These are phyloP conservation scores for Tricharina praecox DNA, from an alignment of 495 filamentous ascomycete genomes.

Conservation along the genomic window DNA sequence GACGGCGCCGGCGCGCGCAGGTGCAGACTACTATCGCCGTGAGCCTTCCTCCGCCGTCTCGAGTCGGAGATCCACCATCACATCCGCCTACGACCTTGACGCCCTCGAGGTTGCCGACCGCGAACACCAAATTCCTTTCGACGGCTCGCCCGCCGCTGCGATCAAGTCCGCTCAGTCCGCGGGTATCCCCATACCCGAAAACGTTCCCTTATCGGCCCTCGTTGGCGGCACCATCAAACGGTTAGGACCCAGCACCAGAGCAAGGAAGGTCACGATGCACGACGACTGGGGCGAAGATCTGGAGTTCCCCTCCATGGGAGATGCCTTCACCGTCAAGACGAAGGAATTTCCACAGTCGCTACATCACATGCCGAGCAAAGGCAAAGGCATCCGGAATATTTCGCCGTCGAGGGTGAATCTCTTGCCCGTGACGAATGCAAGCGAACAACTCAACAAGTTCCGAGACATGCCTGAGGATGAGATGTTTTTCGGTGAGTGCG, in stretches of 20 bases:
- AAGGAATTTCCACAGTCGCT: constrained; percentile 50
- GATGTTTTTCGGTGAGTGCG: constrained; percentile 43
- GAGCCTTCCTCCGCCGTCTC: constrained; percentile 24
- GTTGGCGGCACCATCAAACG: constrained; percentile 89
- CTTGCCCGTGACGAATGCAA: constrained; percentile 16
- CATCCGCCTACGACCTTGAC: constrained; percentile 22
- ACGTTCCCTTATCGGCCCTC: constrained; percentile 84
- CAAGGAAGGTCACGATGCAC: constrained; percentile 45
- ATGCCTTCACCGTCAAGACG: constrained; percentile 45
- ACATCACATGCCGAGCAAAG: constrained; percentile 20
- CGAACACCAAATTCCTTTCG: constrained; percentile 23
- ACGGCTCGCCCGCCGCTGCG: constrained; percentile 33
- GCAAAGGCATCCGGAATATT: constrained; percentile 25
- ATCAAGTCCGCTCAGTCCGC: constrained; percentile 72
- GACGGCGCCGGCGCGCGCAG: constrained; percentile 19
- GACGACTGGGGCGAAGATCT: constrained; percentile 92
- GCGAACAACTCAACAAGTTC: constrained; percentile 38
- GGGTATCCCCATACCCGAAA: constrained; percentile 78
- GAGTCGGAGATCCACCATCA: constrained; percentile 26
- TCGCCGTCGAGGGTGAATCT: constrained; percentile 27
- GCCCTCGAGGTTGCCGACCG: constrained; percentile 19
- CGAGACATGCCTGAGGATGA: constrained; percentile 43
- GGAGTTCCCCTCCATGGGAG: constrained; percentile 52
- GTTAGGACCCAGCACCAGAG: constrained; percentile 63
- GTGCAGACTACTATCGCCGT: constrained; percentile 22